Conservation (phyloP, 2,329 filamentous ascomycete genomes). For the Aspergillus caelatus region DNA sequence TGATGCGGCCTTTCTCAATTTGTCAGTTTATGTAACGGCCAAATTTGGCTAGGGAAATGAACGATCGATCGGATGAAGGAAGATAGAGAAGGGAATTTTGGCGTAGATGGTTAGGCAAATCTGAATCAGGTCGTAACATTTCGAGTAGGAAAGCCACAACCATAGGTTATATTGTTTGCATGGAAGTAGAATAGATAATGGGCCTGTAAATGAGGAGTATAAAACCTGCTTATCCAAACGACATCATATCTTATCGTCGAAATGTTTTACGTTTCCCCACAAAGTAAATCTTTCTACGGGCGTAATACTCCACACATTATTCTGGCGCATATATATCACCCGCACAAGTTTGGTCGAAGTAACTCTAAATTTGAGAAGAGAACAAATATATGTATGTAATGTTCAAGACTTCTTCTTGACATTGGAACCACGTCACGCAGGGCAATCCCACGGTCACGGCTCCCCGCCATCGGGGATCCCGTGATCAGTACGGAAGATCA, state of each 20-base stretch:
- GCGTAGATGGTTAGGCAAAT: too few species aligned
- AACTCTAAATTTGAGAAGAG: not conserved
- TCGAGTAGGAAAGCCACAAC: too few species aligned
- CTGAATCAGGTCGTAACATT: too few species aligned
- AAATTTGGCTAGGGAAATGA: not conserved
- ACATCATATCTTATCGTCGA: not conserved
- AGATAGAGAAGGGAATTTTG: not conserved
- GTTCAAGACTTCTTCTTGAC: not conserved
- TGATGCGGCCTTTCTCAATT: not conserved
- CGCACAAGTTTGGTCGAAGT: not conserved
- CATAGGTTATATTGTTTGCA: too few species aligned
- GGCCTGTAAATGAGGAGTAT: not conserved
- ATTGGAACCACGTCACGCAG: not conserved
- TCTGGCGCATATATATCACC: not conserved
- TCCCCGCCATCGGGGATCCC: not conserved
- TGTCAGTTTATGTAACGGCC: not conserved
- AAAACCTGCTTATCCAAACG: not conserved
- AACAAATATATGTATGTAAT: not conserved
- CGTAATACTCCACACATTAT: not conserved
- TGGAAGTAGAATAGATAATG: too few species aligned
- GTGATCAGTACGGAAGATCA: conserved; percentile 2
- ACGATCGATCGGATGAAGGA: not conserved
- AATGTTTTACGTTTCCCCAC: not conserved
- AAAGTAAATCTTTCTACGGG: not conserved
- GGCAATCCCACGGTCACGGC: not conserved